Evolutionary conservation across 2,329 filamentous ascomycete species (phyloP).

Genomic region (Penicillium thymicola): DNA sequence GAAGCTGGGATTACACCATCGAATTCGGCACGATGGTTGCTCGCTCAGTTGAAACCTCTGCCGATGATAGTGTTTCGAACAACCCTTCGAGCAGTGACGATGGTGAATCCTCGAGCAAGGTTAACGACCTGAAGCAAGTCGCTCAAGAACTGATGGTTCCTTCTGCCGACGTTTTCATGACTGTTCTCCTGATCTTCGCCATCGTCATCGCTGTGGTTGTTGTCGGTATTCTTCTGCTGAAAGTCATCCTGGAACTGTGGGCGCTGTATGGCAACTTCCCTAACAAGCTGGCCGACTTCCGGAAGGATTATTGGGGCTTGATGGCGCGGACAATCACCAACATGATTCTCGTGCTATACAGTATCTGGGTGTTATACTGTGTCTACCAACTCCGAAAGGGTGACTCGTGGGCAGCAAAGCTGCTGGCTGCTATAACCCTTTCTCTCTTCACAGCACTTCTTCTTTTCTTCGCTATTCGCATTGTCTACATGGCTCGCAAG

Average conservation of each 20-base stretch:
- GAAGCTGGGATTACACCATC: constrained; percentile 50
- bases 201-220: constrained; percentile 81
- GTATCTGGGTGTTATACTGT: constrained; percentile 93
- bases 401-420: constrained; percentile 90
- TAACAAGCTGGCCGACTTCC: constrained; percentile 73
- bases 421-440: constrained; percentile 77
- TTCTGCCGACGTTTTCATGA: constrained; percentile 93
- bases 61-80: constrained; percentile 38
- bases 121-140: constrained; percentile 76
- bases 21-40: constrained; percentile 48
- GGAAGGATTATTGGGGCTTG: constrained; percentile 93
- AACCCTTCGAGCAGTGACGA: constrained; percentile 26
- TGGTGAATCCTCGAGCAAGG: constrained; percentile 47
- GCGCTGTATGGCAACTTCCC: constrained; percentile 86
- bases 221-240: constrained; percentile 82
- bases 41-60: constrained; percentile 48
- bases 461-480: constrained; percentile 79
- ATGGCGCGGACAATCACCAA: constrained; percentile 86
- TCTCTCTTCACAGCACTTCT: constrained; percentile 75
- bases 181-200: constrained; percentile 80
- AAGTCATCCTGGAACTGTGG: constrained; percentile 88
- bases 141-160: constrained; percentile 83
- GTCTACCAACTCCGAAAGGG: constrained; percentile 92
- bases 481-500: constrained; percentile 70
- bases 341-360: constrained; percentile 86